Conservation (phyloP, 2,329 filamentous ascomycete species). For the Tolypocladium cylindrosporum region DNA sequence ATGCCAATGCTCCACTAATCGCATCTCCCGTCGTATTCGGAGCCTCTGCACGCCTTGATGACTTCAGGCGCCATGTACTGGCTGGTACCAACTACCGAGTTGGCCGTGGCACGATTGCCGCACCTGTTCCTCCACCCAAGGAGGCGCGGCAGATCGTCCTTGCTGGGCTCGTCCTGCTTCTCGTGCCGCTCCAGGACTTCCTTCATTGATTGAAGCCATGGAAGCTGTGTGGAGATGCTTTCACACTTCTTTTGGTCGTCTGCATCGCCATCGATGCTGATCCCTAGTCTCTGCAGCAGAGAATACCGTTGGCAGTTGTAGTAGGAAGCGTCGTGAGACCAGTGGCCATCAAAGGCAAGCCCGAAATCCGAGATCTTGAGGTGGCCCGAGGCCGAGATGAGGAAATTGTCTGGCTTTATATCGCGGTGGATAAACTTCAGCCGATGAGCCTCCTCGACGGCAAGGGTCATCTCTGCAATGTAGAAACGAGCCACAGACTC, state of each 20-base stretch:
- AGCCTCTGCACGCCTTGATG: conserved; percentile 39
- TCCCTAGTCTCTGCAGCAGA: conserved; percentile 64
- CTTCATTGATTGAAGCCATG: conserved; percentile 20
- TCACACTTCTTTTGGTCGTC: conserved; percentile 51
- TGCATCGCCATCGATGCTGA: conserved; percentile 64
- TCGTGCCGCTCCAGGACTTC: conserved; percentile 21
- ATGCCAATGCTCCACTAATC: conserved; percentile 97
- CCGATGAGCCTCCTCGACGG: conserved; percentile 83
- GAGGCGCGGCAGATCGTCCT: conserved; percentile 29
- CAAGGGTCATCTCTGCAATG: conserved; percentile 90
- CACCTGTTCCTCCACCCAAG: conserved; percentile 61
- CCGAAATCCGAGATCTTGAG: conserved; percentile 96
- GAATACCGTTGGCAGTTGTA: conserved; percentile 76
- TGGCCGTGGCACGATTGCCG: conserved; percentile 62
- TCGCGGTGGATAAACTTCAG: conserved; percentile 90
- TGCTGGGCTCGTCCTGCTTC: conserved; percentile 15
- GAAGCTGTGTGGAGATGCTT: conserved; percentile 22
- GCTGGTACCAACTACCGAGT: conserved; percentile 86
- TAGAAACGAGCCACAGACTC: conserved; percentile 79
- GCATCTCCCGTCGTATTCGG: conserved; percentile 76
- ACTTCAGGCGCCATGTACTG: conserved; percentile 99
- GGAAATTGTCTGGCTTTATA: conserved; percentile 94
- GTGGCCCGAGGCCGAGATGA: conserved; percentile 80
- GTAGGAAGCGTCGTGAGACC: conserved; percentile 83
- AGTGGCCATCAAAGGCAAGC: conserved; percentile 88